phyloP scores from a whole-genome alignment of 2,329 filamentous ascomycete species.

The Colletotrichum karsti region DNA sequence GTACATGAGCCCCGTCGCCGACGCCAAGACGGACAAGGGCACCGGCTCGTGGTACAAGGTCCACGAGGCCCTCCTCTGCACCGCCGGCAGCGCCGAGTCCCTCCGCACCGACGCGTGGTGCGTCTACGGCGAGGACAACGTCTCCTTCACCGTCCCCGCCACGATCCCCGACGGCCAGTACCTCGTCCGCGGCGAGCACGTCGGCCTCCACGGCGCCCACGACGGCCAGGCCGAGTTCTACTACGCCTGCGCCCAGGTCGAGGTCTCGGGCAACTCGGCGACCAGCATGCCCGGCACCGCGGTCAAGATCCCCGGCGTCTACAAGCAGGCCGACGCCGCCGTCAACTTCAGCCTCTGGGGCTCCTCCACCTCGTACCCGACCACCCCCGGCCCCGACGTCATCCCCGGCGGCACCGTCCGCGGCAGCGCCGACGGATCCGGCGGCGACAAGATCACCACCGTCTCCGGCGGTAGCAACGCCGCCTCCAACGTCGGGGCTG shows the following conservation, averaged over 20 bases:
- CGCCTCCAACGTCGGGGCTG: background rate
- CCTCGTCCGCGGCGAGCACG: conserved; percentile 54
- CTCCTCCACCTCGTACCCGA: background rate
- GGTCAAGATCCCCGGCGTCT: conserved; percentile 50
- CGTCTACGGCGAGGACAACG: conserved; percentile 30
- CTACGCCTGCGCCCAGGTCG: conserved; percentile 53
- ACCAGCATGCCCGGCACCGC: conserved; percentile 17
- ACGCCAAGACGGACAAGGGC: conserved; percentile 29
- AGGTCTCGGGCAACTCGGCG: conserved; percentile 37
- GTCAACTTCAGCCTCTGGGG: conserved; percentile 22
- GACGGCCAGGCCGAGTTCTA: conserved; percentile 47
- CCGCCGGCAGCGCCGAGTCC: conserved; percentile 19
- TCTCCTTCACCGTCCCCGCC: conserved; percentile 45
- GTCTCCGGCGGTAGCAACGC: background rate
- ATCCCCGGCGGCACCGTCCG: conserved; percentile 25
- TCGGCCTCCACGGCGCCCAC: conserved; percentile 52
- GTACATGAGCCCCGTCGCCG: conserved; percentile 28
- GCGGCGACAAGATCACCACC: background rate
- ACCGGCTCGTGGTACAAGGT: conserved; percentile 40
- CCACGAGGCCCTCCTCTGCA: conserved; percentile 27
- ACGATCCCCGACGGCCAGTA: conserved; percentile 51
- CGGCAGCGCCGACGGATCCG: conserved; percentile 21
- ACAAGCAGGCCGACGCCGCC: conserved; percentile 18
- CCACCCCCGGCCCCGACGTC: conserved; percentile 6
- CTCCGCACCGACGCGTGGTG: conserved; percentile 26